Evolutionary conservation across 148 eudicot genomes (phyloP).

Genomic region (Simmondsia chinensis): DNA sequence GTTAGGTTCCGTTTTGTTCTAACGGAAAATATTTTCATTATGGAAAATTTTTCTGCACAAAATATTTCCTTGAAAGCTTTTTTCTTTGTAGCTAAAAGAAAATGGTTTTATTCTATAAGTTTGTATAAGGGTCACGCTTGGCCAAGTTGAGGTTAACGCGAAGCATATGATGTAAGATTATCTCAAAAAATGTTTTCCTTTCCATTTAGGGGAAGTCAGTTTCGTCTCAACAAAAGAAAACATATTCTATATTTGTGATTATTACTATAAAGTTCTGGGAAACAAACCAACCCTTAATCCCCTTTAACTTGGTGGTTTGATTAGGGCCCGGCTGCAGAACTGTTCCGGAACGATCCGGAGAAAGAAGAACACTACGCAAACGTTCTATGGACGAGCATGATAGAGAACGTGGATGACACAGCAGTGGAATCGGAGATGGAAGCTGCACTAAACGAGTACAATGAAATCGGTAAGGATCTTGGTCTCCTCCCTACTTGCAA

Average conservation of each 20-base stretch:
- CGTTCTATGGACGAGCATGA: constrained; percentile 32
- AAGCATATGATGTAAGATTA: too few relatives aligned
- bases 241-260: background rate
- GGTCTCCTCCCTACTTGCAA: constrained; percentile 64
- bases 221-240: too few relatives aligned
- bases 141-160: too few relatives aligned
- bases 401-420: constrained; percentile 47
- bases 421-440: constrained; percentile 81
- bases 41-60: too few relatives aligned
- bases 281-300: background rate
- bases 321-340: constrained; percentile 83
- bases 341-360: constrained; percentile 58
- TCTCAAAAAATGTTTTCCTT: too few relatives aligned
- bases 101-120: too few relatives aligned
- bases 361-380: constrained; percentile 68
- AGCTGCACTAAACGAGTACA: constrained; percentile 49
- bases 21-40: too few relatives aligned
- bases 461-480: constrained; percentile 56
- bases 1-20: too few relatives aligned
- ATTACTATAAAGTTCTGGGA: background rate
- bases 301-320: background rate
- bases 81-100: too few relatives aligned
- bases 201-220: too few relatives aligned
- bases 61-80: too few relatives aligned
- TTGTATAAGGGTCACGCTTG: too few relatives aligned